Evolutionary conservation across 2,329 filamentous ascomycete species (phyloP), one percentile per base, ranked within the genome.

Genomic region (Xylariomycetidae sp.): DNA sequence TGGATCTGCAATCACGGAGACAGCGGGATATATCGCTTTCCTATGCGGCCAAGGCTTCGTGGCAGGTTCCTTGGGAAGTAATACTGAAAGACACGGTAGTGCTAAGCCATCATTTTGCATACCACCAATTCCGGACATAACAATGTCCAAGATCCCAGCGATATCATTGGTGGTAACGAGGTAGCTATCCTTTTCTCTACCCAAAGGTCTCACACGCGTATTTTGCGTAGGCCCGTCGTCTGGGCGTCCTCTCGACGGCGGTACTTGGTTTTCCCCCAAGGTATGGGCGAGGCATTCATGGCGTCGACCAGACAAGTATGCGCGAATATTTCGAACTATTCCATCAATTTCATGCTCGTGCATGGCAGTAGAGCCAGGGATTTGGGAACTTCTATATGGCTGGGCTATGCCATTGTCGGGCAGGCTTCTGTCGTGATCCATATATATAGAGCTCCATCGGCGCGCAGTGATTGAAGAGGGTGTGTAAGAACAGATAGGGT

Each of bases 111-210:
- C 35, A n/a, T 48, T 38, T 23, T 45, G 44, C 14, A 45, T 26
- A 9, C 30, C 18, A 14, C 41, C 41, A n/a, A 58, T 28, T 9
- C 52, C 45, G 5, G 41, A 33, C 26, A 55, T 45, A 6, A 54
- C 48, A 16, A 57, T 54, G 20, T 57, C 52, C 7, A 58, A 30
- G n/a, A 58, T 54, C 14, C 38, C 41, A n/a, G 39, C 42, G 36
- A 58, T 51, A 27, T 57, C 44, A 13, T 42, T 37, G 4, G 48
- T 41, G 3, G 45, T 49, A 16, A 58, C 41, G 4, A 58, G 26
- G 35, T 50, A 58, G n/a, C 29, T 40, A 22, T 49, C 45, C 2
- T 34, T 26, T 22, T 31, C 14, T 6, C 27, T 11, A 13, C 29
- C 28, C 22, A 17, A 16, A 15, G 15, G 13, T 18, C 4, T 15